Evolutionary conservation across 768 basidiomycete species (phyloP).

Genomic region (Pholiota molesta): DNA sequence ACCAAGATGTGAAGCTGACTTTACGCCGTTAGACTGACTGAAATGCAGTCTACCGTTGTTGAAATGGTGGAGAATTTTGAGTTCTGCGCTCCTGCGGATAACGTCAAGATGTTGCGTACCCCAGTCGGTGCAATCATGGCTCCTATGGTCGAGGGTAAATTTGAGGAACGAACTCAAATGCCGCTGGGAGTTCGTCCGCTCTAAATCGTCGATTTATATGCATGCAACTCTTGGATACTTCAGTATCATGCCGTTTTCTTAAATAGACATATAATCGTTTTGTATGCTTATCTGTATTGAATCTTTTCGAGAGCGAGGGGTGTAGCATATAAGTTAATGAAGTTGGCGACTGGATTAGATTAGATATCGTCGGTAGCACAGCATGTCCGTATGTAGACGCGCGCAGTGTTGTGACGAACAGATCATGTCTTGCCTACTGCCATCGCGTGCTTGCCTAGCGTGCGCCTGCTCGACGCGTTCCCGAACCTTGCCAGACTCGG

Average conservation of each 20-base stretch:
- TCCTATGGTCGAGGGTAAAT: slow-evolving; percentile 15
- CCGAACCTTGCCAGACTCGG: too few relatives aligned
- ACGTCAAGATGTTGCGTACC: slow-evolving; percentile 14
- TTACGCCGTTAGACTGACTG: slow-evolving; percentile 2
- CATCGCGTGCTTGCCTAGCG: too few relatives aligned
- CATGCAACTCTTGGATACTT: too few relatives aligned
- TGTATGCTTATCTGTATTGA: background rate
- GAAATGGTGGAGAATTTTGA: slow-evolving; percentile 16
- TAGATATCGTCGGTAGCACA: too few relatives aligned
- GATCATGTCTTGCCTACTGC: too few relatives aligned
- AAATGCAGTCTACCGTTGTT: slow-evolving; percentile 15
- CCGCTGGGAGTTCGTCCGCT: slow-evolving; percentile 13
- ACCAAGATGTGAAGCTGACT: background rate
- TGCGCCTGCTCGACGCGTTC: too few relatives aligned
- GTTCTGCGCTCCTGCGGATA: slow-evolving; percentile 10
- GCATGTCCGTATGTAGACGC: too few relatives aligned
- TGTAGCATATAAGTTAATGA: slow-evolving; percentile 3
- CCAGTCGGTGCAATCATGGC: slow-evolving; percentile 15
- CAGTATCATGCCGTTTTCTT: too few relatives aligned
- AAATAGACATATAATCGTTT: too few relatives aligned
- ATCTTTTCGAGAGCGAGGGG: slow-evolving; percentile 2
- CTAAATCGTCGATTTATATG: background rate
- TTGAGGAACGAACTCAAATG: slow-evolving; percentile 14
- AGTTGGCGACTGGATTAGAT: too few relatives aligned
- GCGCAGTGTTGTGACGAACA: too few relatives aligned